Percentiles rank a stretch among this genome's conserved stretches.
These are phyloP conservation scores for Litsea cubeba DNA, from an alignment of 164 flowering plant species.

Conservation along the genomic window DNA sequence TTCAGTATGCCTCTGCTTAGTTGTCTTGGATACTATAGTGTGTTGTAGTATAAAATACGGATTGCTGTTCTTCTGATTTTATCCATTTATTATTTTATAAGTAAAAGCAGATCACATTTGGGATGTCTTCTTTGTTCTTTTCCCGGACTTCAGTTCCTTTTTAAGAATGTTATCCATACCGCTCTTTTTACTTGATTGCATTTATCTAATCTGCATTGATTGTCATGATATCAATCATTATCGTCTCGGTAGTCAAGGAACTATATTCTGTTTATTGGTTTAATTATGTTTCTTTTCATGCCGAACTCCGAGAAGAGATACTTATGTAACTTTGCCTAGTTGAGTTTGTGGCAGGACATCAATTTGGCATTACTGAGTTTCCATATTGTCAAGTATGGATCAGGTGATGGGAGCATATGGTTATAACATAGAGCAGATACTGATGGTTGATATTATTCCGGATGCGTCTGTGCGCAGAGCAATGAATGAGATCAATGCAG, in stretches of 20 bases:
- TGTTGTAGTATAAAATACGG: no score
- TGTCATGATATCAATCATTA: not conserved
- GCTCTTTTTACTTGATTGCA: not conserved
- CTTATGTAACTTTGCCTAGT: not conserved
- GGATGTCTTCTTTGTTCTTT: not conserved
- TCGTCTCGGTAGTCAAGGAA: not conserved
- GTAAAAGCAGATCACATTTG: not conserved
- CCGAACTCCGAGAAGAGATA: not conserved
- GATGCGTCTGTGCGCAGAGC: slow-evolving; percentile 90
- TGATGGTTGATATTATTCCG: slow-evolving; percentile 96
- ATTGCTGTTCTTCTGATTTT: not conserved
- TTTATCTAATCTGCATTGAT: not conserved
- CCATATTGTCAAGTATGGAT: slow-evolving; percentile 14
- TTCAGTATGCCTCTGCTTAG: no score
- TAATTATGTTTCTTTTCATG: not conserved
- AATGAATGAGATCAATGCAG: slow-evolving; percentile 99
- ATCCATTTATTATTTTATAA: not conserved
- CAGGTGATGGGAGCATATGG: slow-evolving; percentile 99
- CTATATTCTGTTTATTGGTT: not conserved
- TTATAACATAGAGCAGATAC: slow-evolving; percentile 91
- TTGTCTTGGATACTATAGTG: no score
- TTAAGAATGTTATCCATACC: not conserved
- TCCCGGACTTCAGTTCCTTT: not conserved
- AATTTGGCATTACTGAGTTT: not conserved
- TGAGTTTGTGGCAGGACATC: not conserved